Percentiles rank a stretch among this genome's conserved stretches.
Conservation (phyloP, 805 yeast genomes). For the Cyberlindnera japonica region DNA sequence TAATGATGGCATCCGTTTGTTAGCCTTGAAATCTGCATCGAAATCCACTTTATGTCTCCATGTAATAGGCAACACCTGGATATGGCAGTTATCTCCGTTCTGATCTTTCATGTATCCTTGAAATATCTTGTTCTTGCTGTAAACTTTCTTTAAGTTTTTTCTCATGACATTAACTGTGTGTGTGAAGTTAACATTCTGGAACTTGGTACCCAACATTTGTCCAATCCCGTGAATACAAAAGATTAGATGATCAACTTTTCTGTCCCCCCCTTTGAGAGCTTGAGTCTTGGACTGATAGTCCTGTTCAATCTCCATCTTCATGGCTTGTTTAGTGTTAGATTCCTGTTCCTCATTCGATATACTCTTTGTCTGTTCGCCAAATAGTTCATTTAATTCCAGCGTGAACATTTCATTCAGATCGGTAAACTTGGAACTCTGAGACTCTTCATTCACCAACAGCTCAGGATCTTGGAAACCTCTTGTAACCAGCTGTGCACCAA, state of each 20-base stretch:
- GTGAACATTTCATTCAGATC: slow-evolving; percentile 18
- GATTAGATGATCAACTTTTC: slow-evolving; percentile 58
- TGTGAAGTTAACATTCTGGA: slow-evolving; percentile 80
- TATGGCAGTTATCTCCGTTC: slow-evolving; percentile 45
- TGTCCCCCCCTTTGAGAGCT: slow-evolving; percentile 43
- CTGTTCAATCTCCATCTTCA: slow-evolving; percentile 49
- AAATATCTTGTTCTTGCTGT: slow-evolving; percentile 34
- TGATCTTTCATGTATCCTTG: slow-evolving; percentile 38
- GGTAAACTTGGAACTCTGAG: not conserved
- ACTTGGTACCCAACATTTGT: slow-evolving; percentile 73
- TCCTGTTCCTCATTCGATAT: slow-evolving; percentile 18
- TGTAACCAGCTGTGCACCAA: slow-evolving; percentile 47
- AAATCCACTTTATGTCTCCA: slow-evolving; percentile 84
- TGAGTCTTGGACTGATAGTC: slow-evolving; percentile 42
- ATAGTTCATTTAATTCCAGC: slow-evolving; percentile 21
- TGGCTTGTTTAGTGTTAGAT: slow-evolving; percentile 37
- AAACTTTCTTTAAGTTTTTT: slow-evolving; percentile 52
- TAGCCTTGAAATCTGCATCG: slow-evolving; percentile 44
- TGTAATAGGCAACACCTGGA: slow-evolving; percentile 85
- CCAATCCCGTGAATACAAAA: slow-evolving; percentile 97
- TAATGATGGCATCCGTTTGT: slow-evolving; percentile 53
- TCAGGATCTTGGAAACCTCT: slow-evolving; percentile 42
- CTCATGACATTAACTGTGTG: slow-evolving; percentile 70
- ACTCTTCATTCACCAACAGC: not conserved
- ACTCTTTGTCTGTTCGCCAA: slow-evolving; percentile 21